Conservation (phyloP, 2,329 filamentous ascomycete genomes). For the Claviceps spartinae region DNA sequence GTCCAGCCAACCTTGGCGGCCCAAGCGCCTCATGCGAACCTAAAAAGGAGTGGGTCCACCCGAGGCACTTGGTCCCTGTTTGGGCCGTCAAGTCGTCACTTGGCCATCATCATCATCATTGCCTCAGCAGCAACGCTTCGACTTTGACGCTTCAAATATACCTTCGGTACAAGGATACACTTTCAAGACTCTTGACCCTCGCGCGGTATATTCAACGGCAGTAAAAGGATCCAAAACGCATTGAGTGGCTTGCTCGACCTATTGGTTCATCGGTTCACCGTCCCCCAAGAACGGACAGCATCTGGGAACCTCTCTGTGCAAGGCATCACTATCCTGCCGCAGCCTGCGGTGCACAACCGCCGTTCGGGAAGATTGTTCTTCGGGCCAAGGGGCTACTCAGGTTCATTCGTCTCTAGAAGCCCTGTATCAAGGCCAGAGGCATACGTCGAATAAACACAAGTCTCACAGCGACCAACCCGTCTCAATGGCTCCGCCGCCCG, state of each 20-base stretch:
- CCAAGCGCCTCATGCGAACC: not conserved
- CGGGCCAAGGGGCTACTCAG: no score
- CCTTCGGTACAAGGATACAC: not conserved
- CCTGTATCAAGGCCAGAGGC: not conserved
- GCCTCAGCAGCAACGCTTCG: conserved; percentile 1
- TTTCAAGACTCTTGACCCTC: no score
- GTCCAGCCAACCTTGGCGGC: not conserved
- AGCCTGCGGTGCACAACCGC: not conserved
- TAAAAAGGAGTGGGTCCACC: not conserved
- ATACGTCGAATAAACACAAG: not conserved
- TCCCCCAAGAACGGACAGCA: not conserved
- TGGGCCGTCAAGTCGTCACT: not conserved
- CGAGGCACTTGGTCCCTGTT: not conserved
- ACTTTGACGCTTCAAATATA: not conserved
- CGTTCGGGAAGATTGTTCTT: not conserved
- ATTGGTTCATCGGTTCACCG: not conserved
- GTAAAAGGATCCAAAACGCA: not conserved
- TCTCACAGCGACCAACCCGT: not conserved
- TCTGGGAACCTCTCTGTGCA: not conserved
- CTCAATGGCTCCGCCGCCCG: conserved; percentile 49
- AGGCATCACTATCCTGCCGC: not conserved
- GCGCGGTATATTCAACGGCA: no score
- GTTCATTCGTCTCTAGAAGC: not conserved
- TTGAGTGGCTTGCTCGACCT: not conserved
- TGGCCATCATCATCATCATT: not conserved